Evolutionary conservation across 306 rosid species (phyloP).

Genomic region (Crataegus laevigata): DNA sequence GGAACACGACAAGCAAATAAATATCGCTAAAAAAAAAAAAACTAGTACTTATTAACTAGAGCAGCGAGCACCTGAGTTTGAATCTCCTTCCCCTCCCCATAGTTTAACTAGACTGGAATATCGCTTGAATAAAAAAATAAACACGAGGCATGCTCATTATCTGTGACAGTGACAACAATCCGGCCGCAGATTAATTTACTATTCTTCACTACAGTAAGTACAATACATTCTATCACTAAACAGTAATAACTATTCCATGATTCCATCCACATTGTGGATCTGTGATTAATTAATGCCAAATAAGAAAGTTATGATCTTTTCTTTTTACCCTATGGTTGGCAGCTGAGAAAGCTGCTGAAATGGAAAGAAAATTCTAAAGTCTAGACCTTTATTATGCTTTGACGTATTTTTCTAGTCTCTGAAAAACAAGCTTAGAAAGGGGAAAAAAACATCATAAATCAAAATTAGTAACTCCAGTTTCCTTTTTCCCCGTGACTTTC

Average conservation of each 20-base stretch:
- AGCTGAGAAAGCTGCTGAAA: neutral
- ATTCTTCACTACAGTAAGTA: too few species aligned
- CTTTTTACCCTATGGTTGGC: neutral
- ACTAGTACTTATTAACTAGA: neutral
- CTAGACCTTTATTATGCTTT: neutral
- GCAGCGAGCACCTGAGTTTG: neutral
- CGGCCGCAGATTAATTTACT: neutral
- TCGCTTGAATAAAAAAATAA: neutral
- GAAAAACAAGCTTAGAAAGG: neutral
- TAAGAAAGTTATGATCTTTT: neutral
- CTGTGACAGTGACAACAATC: neutral
- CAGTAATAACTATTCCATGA: neutral
- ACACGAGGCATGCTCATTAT: too few species aligned
- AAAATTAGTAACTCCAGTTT: too few species aligned
- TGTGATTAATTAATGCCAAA: neutral
- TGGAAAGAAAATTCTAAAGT: neutral
- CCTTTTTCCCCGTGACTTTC: neutral
- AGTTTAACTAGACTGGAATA: neutral
- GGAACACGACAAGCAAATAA: too few species aligned
- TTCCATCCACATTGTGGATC: neutral
- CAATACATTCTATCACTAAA: neutral
- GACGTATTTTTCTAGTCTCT: neutral
- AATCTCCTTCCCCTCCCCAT: too few species aligned
- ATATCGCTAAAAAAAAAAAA: neutral
- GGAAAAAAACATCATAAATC: neutral